Conservation (phyloP, 2,329 filamentous ascomycete genomes). For the Calonectria montana region DNA sequence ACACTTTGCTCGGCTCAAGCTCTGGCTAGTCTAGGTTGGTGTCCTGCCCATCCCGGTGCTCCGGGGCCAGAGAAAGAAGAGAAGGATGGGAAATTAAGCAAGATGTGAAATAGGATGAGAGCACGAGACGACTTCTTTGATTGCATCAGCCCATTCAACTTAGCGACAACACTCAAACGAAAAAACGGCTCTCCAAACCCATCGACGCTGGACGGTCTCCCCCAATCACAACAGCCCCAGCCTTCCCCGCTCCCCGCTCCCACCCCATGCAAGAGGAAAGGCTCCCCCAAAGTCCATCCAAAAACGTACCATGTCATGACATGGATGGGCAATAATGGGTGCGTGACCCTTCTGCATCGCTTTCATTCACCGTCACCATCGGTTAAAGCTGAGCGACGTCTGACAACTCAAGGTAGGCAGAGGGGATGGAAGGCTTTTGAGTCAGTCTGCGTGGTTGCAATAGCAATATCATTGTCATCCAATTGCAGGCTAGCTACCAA, state of each 20-base stretch:
- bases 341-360: slow-evolving; percentile 11
- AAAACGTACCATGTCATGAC: slow-evolving; percentile 17
- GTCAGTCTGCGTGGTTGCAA: background rate
- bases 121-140: background rate
- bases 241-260: slow-evolving; percentile 27
- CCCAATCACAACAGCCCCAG: slow-evolving; percentile 22
- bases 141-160: slow-evolving; percentile 4
- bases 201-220: background rate
- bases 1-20: background rate
- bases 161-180: background rate
- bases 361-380: background rate
- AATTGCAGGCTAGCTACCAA: background rate
- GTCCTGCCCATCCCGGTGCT: background rate
- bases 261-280: slow-evolving; percentile 18
- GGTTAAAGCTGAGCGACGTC: background rate
- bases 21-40: background rate
- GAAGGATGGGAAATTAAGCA: background rate
- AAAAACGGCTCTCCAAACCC: background rate
- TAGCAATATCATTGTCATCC: background rate
- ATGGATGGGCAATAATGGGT: slow-evolving; percentile 6
- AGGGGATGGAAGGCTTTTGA: background rate
- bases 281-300: slow-evolving; percentile 9
- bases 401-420: background rate
- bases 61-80: background rate
- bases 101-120: background rate